Conservation (phyloP, 345 rosid species). For the Eucalyptus tenuipes region DNA sequence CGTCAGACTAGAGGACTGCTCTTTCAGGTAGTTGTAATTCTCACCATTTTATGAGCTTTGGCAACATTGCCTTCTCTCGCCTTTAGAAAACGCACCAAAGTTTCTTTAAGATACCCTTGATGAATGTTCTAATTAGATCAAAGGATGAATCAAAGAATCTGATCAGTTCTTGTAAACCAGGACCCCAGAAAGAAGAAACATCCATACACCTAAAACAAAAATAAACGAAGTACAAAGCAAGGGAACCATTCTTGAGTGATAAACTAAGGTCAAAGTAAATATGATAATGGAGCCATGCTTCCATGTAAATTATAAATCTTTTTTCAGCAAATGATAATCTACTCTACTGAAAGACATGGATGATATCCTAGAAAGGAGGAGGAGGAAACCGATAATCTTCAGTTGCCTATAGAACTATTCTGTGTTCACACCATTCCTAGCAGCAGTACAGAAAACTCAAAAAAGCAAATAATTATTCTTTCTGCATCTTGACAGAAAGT, state of each 20-base stretch:
- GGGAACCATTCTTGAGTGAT: background rate
- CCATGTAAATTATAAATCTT: background rate
- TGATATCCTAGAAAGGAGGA: background rate
- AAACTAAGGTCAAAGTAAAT: background rate
- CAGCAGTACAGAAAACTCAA: background rate
- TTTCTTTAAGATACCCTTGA: slow-evolving; percentile 54
- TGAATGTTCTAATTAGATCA: slow-evolving; percentile 41
- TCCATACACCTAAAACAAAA: background rate
- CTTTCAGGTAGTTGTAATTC: background rate
- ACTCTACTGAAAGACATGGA: background rate
- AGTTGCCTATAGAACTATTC: background rate
- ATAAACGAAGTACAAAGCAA: background rate
- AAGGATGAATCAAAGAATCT: background rate
- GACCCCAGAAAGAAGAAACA: background rate
- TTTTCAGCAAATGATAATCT: background rate
- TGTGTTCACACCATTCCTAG: background rate
- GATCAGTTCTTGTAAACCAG: background rate
- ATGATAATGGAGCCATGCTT: background rate
- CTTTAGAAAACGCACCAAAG: slow-evolving; percentile 50
- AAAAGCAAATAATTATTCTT: background rate
- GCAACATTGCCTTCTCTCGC: slow-evolving; percentile 67
- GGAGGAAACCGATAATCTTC: background rate
- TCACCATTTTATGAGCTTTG: slow-evolving; percentile 72
- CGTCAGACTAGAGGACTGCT: background rate
- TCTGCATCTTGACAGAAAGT: background rate